Evolutionary conservation across 2,329 filamentous ascomycete genomes (phyloP).

Genomic region (Neopestalotiopsis sp.): DNA sequence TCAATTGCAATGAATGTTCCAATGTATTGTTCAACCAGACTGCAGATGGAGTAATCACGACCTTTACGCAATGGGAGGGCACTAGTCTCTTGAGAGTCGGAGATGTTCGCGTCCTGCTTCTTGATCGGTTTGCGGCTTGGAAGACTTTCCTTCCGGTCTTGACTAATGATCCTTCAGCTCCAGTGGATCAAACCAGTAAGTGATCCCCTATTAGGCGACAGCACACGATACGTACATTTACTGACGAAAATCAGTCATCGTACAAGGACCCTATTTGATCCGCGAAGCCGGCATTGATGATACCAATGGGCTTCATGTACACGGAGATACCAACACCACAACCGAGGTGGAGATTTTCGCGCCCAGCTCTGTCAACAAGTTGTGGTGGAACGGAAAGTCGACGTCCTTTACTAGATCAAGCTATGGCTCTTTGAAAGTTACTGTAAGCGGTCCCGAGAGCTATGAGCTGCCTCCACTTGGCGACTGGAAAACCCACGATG

Average conservation of each 20-base stretch:
- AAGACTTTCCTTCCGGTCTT: neutral
- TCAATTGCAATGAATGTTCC: neutral
- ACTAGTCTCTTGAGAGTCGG: neutral
- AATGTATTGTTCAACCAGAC: neutral
- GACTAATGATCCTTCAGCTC: neutral
- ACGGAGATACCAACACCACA: neutral
- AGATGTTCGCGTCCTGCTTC: neutral
- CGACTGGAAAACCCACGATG: neutral
- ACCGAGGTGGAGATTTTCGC: neutral
- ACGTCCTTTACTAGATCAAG: neutral
- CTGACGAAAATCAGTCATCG: neutral
- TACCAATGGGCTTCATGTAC: neutral
- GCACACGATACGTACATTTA: neutral
- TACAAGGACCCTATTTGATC: neutral
- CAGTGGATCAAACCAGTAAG: conserved; percentile 1
- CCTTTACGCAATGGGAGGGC: neutral
- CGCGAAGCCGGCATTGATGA: neutral
- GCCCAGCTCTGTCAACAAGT: neutral
- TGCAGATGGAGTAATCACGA: neutral
- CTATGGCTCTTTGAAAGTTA: neutral
- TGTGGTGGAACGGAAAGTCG: neutral
- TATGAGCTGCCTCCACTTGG: neutral
- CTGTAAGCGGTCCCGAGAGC: neutral
- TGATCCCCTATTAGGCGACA: neutral
- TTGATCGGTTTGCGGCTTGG: neutral